phyloP scores from a whole-genome alignment of 495 filamentous ascomycete species.

The Hypomontagnella submonticulosa region DNA sequence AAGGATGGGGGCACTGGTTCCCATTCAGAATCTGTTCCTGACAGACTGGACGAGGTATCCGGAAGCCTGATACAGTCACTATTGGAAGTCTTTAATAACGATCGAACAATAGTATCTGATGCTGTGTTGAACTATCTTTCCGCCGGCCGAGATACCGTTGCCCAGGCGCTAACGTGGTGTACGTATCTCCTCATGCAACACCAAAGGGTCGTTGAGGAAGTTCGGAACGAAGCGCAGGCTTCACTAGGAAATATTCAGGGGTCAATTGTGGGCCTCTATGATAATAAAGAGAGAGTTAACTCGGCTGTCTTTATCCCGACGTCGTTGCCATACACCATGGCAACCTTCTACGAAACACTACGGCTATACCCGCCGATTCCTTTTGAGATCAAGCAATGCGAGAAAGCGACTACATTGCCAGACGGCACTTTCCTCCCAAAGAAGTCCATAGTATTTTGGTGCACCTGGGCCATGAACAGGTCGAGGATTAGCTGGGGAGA shows the following conservation, averaged over 20 bases:
- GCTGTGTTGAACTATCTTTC: conserved; percentile 71
- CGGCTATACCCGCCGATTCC: conserved; percentile 69
- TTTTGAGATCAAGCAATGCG: conserved; percentile 69
- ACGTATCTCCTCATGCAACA: conserved; percentile 67
- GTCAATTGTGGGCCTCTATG: conserved; percentile 4
- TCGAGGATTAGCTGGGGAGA: conserved; percentile 65
- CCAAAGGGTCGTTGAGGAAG: conserved; percentile 47
- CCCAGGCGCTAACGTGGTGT: conserved; percentile 69
- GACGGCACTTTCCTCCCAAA: conserved; percentile 67
- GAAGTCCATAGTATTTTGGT: conserved; percentile 65
- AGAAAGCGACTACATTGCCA: conserved; percentile 60
- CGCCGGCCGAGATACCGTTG: conserved; percentile 69
- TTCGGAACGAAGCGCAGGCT: conserved; percentile 55
- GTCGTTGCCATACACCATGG: conserved; percentile 63
- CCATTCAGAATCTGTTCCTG: conserved; percentile 23
- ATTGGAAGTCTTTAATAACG: conserved; percentile 62
- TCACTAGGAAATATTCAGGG: conserved; percentile 18
- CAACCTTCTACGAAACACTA: conserved; percentile 67
- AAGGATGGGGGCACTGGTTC: background rate
- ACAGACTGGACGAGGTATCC: conserved; percentile 57
- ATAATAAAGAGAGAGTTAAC: conserved; percentile 33
- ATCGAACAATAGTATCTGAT: conserved; percentile 62
- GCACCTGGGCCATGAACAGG: conserved; percentile 69
- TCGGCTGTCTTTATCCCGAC: conserved; percentile 54
- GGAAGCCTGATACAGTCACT: conserved; percentile 67